A percentile compares a stretch with the other conserved stretches of the same genome.
These are phyloP conservation scores for Pythium rhizo-oryzae DNA, from an alignment of 352 stramenopile genomes.

Conservation along the genomic window DNA sequence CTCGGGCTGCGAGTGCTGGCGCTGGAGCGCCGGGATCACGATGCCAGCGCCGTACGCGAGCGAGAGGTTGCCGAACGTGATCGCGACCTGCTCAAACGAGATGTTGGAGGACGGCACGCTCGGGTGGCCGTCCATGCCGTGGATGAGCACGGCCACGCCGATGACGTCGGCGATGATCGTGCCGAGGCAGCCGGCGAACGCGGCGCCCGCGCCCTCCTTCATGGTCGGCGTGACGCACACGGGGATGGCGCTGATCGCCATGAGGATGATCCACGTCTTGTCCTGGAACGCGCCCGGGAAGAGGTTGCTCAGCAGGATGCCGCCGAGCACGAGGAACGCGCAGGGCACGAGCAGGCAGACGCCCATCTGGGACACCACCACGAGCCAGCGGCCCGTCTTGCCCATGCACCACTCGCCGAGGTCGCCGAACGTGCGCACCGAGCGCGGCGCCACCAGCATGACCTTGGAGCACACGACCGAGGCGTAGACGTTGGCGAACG, in stretches of 20 bases:
- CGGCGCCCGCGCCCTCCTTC: constrained; percentile 33
- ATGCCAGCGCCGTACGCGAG: constrained; percentile 38
- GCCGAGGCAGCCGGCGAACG: constrained; percentile 33
- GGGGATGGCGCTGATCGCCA: constrained; percentile 30
- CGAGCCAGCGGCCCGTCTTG: constrained; percentile 29
- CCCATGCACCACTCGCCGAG: constrained; percentile 40
- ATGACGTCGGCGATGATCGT: constrained; percentile 36
- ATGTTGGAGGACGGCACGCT: constrained; percentile 27
- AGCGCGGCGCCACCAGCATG: constrained; percentile 16
- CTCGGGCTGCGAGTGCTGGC: constrained; percentile 22
- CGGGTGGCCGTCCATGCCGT: constrained; percentile 33
- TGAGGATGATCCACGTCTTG: constrained; percentile 35
- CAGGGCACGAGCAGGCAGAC: constrained; percentile 29
- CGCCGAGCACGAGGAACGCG: constrained; percentile 29
- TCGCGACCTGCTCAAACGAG: constrained; percentile 33
- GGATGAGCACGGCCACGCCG: constrained; percentile 26
- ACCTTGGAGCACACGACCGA: constrained; percentile 28
- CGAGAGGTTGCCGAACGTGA: constrained; percentile 37
- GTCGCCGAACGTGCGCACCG: constrained; percentile 32
- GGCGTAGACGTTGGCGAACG: constrained; percentile 37
- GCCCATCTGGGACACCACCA: constrained; percentile 29
- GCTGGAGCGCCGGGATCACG: constrained; percentile 34
- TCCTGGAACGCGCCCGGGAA: constrained; percentile 30
- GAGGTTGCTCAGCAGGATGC: constrained; percentile 31
- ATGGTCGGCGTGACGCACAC: constrained; percentile 37